Percentiles rank a stretch among this genome's conserved stretches.
Conservation (phyloP, 2,329 filamentous ascomycete species). For the Rhynchosporium secalis region DNA sequence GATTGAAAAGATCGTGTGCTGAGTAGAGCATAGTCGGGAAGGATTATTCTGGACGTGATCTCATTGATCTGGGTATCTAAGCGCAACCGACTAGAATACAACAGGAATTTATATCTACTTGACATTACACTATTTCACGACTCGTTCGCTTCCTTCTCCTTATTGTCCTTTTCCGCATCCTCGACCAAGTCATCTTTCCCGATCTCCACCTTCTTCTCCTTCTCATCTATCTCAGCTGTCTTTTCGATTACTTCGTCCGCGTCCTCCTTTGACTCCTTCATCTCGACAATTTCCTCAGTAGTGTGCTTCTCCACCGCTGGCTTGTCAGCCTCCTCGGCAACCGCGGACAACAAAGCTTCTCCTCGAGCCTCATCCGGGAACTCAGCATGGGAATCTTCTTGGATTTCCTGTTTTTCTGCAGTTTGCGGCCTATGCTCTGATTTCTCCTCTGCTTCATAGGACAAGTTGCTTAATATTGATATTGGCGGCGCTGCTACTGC, state of each 20-base stretch:
- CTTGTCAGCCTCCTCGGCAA: slow-evolving; percentile 5
- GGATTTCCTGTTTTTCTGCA: not conserved
- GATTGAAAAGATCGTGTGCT: too few relatives aligned
- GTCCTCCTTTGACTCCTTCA: slow-evolving; percentile 9
- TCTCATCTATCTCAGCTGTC: slow-evolving; percentile 14
- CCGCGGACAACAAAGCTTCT: not conserved
- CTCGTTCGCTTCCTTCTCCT: not conserved
- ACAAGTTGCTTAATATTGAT: slow-evolving; percentile 26
- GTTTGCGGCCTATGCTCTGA: slow-evolving; percentile 32
- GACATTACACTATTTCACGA: not conserved
- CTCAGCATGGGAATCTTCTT: not conserved
- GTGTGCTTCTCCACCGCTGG: not conserved
- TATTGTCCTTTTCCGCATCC: slow-evolving; percentile 1
- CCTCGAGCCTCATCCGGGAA: slow-evolving; percentile 1
- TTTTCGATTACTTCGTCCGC: slow-evolving; percentile 4
- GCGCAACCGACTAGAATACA: not conserved
- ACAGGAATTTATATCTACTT: not conserved
- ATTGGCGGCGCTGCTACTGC: slow-evolving; percentile 24
- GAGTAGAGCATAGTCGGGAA: too few relatives aligned
- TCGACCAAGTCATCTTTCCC: too few relatives aligned
- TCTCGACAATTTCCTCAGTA: slow-evolving; percentile 12
- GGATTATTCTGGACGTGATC: too few relatives aligned
- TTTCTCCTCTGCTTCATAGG: slow-evolving; percentile 29
- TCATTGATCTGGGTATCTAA: slow-evolving; percentile 9
- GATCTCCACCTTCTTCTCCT: not conserved